Base-by-base conservation (phyloP, 2,329 filamentous ascomycete genomes). In the Corynespora cassiicola region DNA sequence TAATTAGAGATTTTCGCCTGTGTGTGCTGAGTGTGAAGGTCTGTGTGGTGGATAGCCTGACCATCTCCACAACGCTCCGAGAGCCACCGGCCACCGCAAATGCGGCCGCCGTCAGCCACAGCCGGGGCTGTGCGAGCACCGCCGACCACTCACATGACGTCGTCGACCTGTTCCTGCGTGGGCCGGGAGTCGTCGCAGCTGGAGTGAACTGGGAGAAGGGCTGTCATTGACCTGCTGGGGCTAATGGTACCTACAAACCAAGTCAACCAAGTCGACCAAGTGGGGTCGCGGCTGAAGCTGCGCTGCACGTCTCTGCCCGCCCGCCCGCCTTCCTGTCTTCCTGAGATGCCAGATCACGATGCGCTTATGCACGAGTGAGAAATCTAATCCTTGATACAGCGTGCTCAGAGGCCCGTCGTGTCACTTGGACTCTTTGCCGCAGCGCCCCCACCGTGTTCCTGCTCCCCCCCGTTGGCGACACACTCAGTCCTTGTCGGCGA, bases 401-500 rank as follows among this genome's bases (percentile, higher is more conserved):
- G 50, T 58, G 49, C 53, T 56, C 52, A 58, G 54, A 59, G 48
- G 54, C 44, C 51, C 45, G 51, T 46, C 47, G 47, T 52, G 49
- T 54, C 54, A 54, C 52, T 51, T 47, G 44, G 47, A 37, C 48
- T 45, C 50, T 56, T n/a, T n/a, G n/a, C n/a, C n/a, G n/a, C n/a
- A n/a, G n/a, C n/a, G n/a, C n/a, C n/a, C n/a, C n/a, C n/a, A n/a
- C n/a, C n/a, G n/a, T n/a, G n/a, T n/a, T n/a, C n/a, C n/a, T n/a
- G n/a, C n/a, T n/a, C n/a, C n/a, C n/a, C n/a, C n/a, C n/a, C n/a
- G n/a, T n/a, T n/a, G n/a, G n/a, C n/a, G n/a, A n/a, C n/a, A n/a
- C n/a, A n/a, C 68, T 84, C 81, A 99, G 75, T 99, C 94, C 82
- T 96, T 97, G 80, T 99, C 94, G 42, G 90, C 90, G 71, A 99